Evolutionary conservation across 768 basidiomycete species (phyloP).

Genomic region (Boletus barrowsii): DNA sequence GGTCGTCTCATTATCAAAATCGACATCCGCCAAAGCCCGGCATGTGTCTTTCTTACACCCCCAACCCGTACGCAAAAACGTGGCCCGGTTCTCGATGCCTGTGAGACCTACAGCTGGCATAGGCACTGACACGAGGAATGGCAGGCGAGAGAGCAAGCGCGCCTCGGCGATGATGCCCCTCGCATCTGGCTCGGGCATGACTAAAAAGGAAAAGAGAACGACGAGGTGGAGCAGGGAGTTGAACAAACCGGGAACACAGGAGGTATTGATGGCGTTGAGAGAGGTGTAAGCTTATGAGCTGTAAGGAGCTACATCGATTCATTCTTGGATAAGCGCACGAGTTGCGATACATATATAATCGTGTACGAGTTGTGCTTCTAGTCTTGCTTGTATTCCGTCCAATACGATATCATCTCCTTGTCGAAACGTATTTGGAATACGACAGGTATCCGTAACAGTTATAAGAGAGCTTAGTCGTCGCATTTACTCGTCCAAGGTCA

Average conservation of each 20-base stretch:
- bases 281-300: not conserved
- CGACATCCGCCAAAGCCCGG: not conserved
- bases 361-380: too few relatives aligned
- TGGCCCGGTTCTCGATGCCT: conserved; percentile 21
- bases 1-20: too few relatives aligned
- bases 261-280: conserved; percentile 15
- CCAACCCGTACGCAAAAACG: conserved; percentile 5
- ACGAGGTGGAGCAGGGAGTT: conserved; percentile 18
- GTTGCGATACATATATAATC: too few relatives aligned
- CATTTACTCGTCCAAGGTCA: too few relatives aligned
- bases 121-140: not conserved
- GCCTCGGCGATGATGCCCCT: not conserved
- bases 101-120: not conserved
- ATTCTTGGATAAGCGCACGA: too few relatives aligned
- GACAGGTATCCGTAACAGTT: too few relatives aligned
- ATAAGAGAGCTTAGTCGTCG: too few relatives aligned
- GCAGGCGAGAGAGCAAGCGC: conserved; percentile 3
- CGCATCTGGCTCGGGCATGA: not conserved
- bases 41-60: conserved; percentile 13
- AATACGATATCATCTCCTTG: too few relatives aligned
- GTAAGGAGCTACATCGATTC: too few relatives aligned
- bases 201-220: conserved; percentile 14
- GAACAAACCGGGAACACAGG: conserved; percentile 22
- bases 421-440: too few relatives aligned
- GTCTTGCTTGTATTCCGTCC: too few relatives aligned